phyloP scores from a whole-genome alignment of 208 protist genomes.

The Balamuthia mandrillaris region DNA sequence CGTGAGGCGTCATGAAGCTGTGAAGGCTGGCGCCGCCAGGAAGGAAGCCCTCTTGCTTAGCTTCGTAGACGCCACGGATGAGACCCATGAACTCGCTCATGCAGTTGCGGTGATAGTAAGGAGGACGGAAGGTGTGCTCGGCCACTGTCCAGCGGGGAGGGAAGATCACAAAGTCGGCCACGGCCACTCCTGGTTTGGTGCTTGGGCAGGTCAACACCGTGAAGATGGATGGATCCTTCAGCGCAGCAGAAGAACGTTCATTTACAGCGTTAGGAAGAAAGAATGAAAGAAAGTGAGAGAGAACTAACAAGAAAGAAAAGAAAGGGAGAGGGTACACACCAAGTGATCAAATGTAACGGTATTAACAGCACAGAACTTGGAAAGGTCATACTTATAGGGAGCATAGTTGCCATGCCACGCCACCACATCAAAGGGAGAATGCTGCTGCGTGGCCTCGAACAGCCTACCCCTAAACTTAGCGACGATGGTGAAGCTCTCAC shows the following conservation, averaged over 20 bases:
- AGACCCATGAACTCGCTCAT: conserved; percentile 89
- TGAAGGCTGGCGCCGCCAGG: conserved; percentile 58
- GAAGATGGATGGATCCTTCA: conserved; percentile 84
- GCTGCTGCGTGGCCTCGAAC: conserved; percentile 45
- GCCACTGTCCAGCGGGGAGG: conserved; percentile 78
- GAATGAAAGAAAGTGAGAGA: neutral
- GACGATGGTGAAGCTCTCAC: conserved; percentile 53
- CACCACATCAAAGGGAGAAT: conserved; percentile 81
- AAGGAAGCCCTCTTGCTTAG: conserved; percentile 76
- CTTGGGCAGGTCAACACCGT: conserved; percentile 81
- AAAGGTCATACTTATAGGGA: conserved; percentile 83
- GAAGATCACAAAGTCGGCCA: conserved; percentile 87
- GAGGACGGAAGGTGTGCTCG: conserved; percentile 82
- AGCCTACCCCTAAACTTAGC: conserved; percentile 74
- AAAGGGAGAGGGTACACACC: conserved; percentile 36
- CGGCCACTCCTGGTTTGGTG: conserved; percentile 71
- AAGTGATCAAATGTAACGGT: conserved; percentile 80
- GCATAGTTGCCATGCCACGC: conserved; percentile 88
- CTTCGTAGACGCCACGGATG: conserved; percentile 80
- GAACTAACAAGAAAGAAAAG: neutral
- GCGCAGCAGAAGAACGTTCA: neutral
- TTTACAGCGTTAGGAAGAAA: neutral
- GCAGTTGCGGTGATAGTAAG: conserved; percentile 85
- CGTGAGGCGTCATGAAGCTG: conserved; percentile 59
- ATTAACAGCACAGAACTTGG: conserved; percentile 77